Base-by-base conservation (phyloP, 768 basidiomycete species). In the Lentinula edodes region DNA sequence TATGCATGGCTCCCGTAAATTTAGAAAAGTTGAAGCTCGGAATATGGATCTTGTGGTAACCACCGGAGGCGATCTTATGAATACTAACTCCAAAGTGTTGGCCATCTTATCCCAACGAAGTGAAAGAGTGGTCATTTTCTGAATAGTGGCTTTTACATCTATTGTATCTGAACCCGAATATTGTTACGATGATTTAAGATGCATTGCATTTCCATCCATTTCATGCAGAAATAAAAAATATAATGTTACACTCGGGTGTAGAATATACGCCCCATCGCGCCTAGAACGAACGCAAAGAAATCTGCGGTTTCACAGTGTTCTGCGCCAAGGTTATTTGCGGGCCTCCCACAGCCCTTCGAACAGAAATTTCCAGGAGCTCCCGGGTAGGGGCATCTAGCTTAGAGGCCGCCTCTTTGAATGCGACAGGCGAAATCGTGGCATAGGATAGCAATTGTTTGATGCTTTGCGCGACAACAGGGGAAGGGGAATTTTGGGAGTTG, bases 341-440 rank as follows among this genome's bases (percentile, higher is more conserved):
- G 13, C 70, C 68, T 4, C 82, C 80, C 35, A 95, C 81, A 4
- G 88, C 87, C 58, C 87, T 86, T 63, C 95, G 82, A 54, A 97
- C 83, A 0, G 90, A 88, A 48, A 81, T 78, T 71, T 98, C 95
- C 56, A 98, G 71, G 23, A 82, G 73, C 52, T 87, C 85, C 50
- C 86, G 76, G 6, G 79, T 79, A 0, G 78, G 71, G 6, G 77
- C 69, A 34, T 88, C 86, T 20, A 98, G 78, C 52, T 81, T 85
- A 8, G 76, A 80, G 2, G 91, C 88, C 1, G 90, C 92, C 50
- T 93, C 91, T 70, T 91, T 93, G 82, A 98, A 98, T 12, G 89
- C 83, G 4, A 75, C 70, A 0, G 95, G 90, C 3, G 87, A 83
- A 0, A 81, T 73, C 0, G 89, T 81, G 0, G 94, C 94, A 61